A percentile compares a stretch with the other conserved stretches of the same genome.
phyloP scores from a whole-genome alignment of 164 flowering plant genomes.

The Chloranthus sessilifolius region DNA sequence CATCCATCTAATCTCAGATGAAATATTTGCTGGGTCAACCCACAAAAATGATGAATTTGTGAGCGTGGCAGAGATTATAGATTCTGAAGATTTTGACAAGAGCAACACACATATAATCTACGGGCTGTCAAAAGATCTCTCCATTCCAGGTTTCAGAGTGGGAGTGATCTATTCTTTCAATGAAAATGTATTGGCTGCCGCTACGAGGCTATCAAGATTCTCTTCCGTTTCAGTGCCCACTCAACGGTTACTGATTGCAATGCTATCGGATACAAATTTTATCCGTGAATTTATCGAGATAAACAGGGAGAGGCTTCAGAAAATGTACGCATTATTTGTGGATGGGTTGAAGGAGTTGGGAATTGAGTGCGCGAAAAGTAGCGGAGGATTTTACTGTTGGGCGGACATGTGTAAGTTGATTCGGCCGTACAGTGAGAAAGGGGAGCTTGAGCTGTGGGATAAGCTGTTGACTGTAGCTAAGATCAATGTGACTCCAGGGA shows the following conservation, averaged over 20 bases:
- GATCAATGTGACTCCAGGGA: conserved; percentile 74
- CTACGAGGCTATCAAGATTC: conserved; percentile 59
- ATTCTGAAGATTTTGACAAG: conserved; percentile 49
- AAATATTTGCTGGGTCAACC: conserved; percentile 64
- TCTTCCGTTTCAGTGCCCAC: conserved; percentile 64
- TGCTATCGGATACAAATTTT: conserved; percentile 65
- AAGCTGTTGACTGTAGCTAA: conserved; percentile 60
- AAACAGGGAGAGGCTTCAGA: conserved; percentile 41
- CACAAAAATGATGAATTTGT: conserved; percentile 63
- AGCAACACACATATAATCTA: conserved; percentile 70
- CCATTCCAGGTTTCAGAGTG: conserved; percentile 55
- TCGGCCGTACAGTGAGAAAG: conserved; percentile 73
- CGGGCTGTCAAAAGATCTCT: conserved; percentile 65
- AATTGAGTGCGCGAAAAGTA: conserved; percentile 50
- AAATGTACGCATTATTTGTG: conserved; percentile 34
- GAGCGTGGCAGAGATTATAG: conserved; percentile 74
- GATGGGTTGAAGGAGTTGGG: conserved; percentile 56
- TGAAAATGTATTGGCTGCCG: conserved; percentile 53
- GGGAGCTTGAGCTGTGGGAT: conserved; percentile 88
- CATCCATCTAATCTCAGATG: conserved; percentile 75
- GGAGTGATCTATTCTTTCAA: conserved; percentile 67
- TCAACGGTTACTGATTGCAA: conserved; percentile 50
- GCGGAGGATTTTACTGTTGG: conserved; percentile 86
- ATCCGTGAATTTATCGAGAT: conserved; percentile 31
- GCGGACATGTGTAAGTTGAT: conserved; percentile 82